phyloP scores from a whole-genome alignment of 495 filamentous ascomycete genomes.

The Xylaria curta region DNA sequence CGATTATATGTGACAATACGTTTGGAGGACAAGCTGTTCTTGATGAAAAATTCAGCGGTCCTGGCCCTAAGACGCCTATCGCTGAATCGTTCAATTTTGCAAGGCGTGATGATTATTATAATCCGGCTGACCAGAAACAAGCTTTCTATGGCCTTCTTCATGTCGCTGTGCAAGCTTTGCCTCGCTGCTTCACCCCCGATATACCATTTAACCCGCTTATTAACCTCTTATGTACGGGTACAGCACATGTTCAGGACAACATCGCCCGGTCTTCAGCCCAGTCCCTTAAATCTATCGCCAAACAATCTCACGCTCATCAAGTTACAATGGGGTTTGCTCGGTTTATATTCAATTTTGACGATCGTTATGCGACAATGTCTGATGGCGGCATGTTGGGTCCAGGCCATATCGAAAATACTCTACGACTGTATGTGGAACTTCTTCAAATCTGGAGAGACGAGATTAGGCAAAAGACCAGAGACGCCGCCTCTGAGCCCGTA shows the following conservation, averaged over 20 bases:
- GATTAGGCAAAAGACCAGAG: conserved; percentile 83
- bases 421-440: conserved; percentile 91
- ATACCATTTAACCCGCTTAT: conserved; percentile 94
- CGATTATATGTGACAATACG: conserved; percentile 91
- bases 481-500: conserved; percentile 66
- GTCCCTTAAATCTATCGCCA: conserved; percentile 92
- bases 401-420: conserved; percentile 91
- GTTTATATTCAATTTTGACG: conserved; percentile 98
- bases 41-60: conserved; percentile 89
- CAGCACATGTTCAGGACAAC: conserved; percentile 90
- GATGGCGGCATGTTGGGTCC: conserved; percentile 96
- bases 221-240: conserved; percentile 95
- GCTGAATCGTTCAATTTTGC: conserved; percentile 91
- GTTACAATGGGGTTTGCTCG: conserved; percentile 95
- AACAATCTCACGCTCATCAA: conserved; percentile 90
- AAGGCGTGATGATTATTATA: conserved; percentile 78
- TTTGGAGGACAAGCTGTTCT: conserved; percentile 95
- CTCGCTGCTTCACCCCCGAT: conserved; percentile 86
- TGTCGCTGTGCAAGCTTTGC: conserved; percentile 93
- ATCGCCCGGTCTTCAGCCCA: conserved; percentile 92
- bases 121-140: conserved; percentile 81
- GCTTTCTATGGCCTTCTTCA: conserved; percentile 95
- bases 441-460: conserved; percentile 97
- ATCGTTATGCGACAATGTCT: conserved; percentile 95
- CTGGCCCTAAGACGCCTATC: conserved; percentile 90